Conservation (phyloP, 495 filamentous ascomycete genomes). For the Xylaria intraflava region DNA sequence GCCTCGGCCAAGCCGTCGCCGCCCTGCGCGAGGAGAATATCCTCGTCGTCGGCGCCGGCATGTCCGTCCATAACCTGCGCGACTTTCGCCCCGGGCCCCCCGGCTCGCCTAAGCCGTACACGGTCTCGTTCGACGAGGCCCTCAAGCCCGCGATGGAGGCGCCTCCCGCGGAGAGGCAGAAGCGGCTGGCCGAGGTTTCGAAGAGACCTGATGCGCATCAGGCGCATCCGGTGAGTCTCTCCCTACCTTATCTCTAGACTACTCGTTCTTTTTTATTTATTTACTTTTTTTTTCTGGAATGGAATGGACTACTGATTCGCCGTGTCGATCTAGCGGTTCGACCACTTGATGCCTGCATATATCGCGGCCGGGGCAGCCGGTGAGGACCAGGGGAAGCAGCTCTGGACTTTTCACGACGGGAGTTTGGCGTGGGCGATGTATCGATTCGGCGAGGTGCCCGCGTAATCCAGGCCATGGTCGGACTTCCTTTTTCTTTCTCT, state of each 20-base stretch:
- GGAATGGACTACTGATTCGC: neutral
- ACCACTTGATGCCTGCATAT: constrained; percentile 75
- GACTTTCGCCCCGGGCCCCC: constrained; percentile 49
- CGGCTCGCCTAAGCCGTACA: constrained; percentile 55
- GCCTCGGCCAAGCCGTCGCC: constrained; percentile 61
- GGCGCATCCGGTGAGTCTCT: constrained; percentile 58
- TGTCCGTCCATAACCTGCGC: constrained; percentile 82
- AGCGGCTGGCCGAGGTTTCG: constrained; percentile 53
- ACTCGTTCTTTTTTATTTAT: too few species aligned
- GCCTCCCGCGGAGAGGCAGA: constrained; percentile 48
- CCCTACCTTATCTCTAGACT: neutral
- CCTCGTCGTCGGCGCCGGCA: constrained; percentile 71
- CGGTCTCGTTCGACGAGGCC: constrained; percentile 70
- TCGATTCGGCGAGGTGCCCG: constrained; percentile 58
- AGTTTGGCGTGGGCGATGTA: constrained; percentile 71
- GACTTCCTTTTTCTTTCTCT: neutral
- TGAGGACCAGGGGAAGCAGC: constrained; percentile 52
- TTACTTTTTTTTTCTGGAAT: neutral
- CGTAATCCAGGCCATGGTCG: neutral
- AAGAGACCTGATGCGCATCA: constrained; percentile 60
- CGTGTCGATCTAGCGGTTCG: constrained; percentile 39
- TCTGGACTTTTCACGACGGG: constrained; percentile 61
- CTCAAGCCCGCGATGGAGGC: constrained; percentile 62
- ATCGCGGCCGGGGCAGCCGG: constrained; percentile 66
- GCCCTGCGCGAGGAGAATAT: constrained; percentile 65